These are phyloP conservation scores for Entomophthora muscae DNA, from an alignment of 371 early-diverging fungal species.

Conservation along the genomic window DNA sequence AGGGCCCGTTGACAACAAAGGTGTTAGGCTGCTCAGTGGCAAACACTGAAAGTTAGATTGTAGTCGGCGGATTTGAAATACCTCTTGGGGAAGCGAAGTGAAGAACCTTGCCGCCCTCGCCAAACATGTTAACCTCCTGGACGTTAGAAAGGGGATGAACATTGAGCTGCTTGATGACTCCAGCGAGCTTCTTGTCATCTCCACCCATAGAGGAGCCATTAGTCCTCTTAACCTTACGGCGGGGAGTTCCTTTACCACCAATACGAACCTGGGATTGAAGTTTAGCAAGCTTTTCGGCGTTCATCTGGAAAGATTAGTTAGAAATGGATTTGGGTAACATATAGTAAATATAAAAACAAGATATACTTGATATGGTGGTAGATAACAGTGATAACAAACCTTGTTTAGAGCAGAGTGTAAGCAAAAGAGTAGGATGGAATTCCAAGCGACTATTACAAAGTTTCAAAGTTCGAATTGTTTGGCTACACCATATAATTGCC, in stretches of 20 bases:
- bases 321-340: not conserved
- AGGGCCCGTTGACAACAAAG: slow-evolving; percentile 7
- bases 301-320: slow-evolving; percentile 31
- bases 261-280: slow-evolving; percentile 83
- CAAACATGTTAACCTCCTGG: slow-evolving; percentile 98
- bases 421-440: not conserved
- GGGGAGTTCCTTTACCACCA: slow-evolving; percentile 81
- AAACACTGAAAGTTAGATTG: not conserved
- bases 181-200: slow-evolving; percentile 83
- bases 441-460: not conserved
- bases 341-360: not conserved
- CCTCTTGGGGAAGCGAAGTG: slow-evolving; percentile 85
- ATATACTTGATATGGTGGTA: not conserved
- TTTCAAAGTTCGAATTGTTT: not conserved
- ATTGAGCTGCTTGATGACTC: slow-evolving; percentile 69
- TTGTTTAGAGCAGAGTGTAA: not conserved
- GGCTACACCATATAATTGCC: not conserved
- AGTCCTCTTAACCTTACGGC: slow-evolving; percentile 80
- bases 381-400: not conserved
- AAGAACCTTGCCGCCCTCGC: slow-evolving; percentile 80
- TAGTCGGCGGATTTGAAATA: slow-evolving; percentile 14
- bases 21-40: not conserved
- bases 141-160: slow-evolving; percentile 70
- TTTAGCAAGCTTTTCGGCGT: slow-evolving; percentile 89
- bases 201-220: slow-evolving; percentile 38